Evolutionary conservation across 2,329 filamentous ascomycete genomes (phyloP).

Genomic region (Alternaria atra): DNA sequence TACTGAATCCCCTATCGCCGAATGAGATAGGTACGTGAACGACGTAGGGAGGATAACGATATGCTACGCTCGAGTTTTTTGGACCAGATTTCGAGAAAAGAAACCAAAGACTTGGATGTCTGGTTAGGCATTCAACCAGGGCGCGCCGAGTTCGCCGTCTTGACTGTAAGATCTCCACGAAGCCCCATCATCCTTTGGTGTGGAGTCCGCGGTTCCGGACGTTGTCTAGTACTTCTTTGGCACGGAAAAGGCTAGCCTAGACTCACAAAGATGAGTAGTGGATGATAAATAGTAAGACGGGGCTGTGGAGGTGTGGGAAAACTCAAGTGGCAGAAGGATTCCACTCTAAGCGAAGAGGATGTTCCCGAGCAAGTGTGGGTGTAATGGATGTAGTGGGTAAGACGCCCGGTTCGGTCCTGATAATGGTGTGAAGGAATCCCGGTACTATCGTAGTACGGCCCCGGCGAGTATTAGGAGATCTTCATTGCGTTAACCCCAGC

Average conservation of each 20-base stretch:
- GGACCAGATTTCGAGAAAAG: not conserved
- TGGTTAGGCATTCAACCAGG: not conserved
- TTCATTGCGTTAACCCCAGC: not conserved
- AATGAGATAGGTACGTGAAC: not conserved
- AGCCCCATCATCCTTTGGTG: not conserved
- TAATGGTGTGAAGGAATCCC: not conserved
- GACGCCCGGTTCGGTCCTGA: not conserved
- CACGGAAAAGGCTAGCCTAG: not conserved
- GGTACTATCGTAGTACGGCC: not conserved
- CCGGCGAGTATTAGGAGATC: not conserved
- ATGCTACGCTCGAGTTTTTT: not conserved
- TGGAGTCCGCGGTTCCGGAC: not conserved
- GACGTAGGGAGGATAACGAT: not conserved
- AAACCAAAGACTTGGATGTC: not conserved
- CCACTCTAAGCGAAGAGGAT: not conserved
- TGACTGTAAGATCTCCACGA: not conserved
- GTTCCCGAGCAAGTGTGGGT: not conserved
- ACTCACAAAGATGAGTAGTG: not conserved
- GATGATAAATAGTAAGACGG: not conserved
- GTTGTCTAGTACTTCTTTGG: not conserved
- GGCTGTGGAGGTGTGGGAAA: not conserved
- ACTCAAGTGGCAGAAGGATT: not conserved
- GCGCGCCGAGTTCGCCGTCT: not conserved
- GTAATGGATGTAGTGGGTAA: not conserved
- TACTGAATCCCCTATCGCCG: not conserved